These are phyloP conservation scores for Aspergillus proliferans DNA, from an alignment of 2,329 filamentous ascomycete species.

Conservation along the genomic window DNA sequence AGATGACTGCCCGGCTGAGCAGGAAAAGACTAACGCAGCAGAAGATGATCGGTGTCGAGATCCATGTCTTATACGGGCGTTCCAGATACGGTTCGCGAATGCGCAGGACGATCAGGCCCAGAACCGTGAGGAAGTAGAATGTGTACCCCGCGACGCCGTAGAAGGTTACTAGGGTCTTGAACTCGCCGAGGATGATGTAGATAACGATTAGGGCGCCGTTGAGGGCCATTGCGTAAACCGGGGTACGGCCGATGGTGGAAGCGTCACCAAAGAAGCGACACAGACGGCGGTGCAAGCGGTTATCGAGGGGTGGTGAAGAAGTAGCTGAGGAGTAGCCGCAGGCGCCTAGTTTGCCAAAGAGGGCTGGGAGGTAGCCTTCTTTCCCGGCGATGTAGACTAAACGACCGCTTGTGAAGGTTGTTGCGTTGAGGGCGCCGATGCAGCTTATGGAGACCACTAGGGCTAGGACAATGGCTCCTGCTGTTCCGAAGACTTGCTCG, in stretches of 20 bases:
- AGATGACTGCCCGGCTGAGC: conserved; percentile 80
- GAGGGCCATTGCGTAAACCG: conserved; percentile 82
- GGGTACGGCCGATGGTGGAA: conserved; percentile 80
- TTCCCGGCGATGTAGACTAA: conserved; percentile 92
- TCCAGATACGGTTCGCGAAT: conserved; percentile 83
- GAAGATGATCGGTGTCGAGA: conserved; percentile 93
- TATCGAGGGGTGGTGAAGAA: conserved; percentile 7
- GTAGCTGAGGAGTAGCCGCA: conserved; percentile 27
- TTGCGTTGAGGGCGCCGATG: conserved; percentile 90
- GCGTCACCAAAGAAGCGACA: conserved; percentile 67
- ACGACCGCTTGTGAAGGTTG: conserved; percentile 85
- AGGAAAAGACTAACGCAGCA: conserved; percentile 96
- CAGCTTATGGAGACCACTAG: conserved; percentile 86
- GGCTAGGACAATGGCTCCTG: conserved; percentile 76
- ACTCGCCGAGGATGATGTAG: conserved; percentile 84
- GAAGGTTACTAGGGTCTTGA: conserved; percentile 86
- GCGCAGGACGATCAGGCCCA: conserved; percentile 84
- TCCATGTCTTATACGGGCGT: conserved; percentile 91
- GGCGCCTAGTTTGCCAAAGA: conserved; percentile 79
- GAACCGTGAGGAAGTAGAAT: conserved; percentile 93
- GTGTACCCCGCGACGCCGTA: conserved; percentile 96
- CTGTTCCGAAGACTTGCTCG: conserved; percentile 75
- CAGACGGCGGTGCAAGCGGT: conserved; percentile 40
- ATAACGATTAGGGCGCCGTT: conserved; percentile 67
- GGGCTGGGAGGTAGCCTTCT: conserved; percentile 79